Evolutionary conservation across 768 basidiomycete species (phyloP).

Genomic region (Rhodotorula babjevae): DNA sequence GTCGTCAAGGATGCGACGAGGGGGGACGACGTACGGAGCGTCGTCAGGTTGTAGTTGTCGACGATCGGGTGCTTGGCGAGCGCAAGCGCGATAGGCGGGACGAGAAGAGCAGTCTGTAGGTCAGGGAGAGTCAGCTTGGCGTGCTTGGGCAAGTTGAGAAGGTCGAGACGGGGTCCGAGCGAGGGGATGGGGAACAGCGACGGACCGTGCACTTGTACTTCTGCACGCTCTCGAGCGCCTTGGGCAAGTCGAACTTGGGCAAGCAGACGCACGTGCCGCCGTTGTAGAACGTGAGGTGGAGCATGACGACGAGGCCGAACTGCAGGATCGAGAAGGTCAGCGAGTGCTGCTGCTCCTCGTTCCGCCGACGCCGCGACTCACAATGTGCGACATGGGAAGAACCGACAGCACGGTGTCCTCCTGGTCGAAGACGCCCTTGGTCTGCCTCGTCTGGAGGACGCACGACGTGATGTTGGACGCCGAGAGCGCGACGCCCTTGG

Average conservation of each 20-base stretch:
- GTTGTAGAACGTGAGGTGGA: constrained; percentile 56
- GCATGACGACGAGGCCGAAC: constrained; percentile 55
- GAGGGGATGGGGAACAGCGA: no score
- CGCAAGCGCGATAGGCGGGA: constrained; percentile 78
- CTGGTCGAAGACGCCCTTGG: constrained; percentile 9
- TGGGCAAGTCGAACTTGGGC: constrained; percentile 65
- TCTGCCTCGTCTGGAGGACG: constrained; percentile 30
- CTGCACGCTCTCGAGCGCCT: constrained; percentile 63
- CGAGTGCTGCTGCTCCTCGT: no score
- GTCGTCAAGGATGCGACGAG: no score
- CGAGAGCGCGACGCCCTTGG: constrained; percentile 59
- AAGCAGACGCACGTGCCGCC: constrained; percentile 55
- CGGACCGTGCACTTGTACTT: constrained; percentile 58
- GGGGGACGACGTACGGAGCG: constrained; percentile 50
- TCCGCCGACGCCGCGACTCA: background rate
- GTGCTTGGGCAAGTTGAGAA: no score
- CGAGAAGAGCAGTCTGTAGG: constrained; percentile 52
- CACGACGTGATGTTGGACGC: constrained; percentile 29
- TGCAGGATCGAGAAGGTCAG: background rate
- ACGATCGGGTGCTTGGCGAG: constrained; percentile 63
- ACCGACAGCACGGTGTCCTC: constrained; percentile 4
- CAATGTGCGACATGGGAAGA: constrained; percentile 25
- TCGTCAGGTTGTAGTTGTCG: constrained; percentile 62
- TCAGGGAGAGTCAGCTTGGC: background rate
- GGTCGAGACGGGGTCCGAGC: no score